These are phyloP conservation scores for Xylariales sp. DNA, from an alignment of 2,329 filamentous ascomycete species.

Conservation along the genomic window DNA sequence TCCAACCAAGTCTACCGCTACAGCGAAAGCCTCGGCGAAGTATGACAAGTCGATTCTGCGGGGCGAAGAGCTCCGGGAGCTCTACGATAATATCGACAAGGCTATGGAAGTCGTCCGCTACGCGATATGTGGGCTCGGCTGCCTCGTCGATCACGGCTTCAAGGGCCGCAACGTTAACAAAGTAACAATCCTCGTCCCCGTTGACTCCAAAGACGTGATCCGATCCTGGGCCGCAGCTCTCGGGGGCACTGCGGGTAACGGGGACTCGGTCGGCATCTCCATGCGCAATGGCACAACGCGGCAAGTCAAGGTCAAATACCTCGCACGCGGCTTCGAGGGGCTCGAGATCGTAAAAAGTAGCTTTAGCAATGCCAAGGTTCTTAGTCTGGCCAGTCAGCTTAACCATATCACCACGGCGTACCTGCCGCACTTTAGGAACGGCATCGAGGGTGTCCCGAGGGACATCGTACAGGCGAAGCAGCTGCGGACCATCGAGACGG, in stretches of 20 bases:
- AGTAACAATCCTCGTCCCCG: slow-evolving; percentile 38
- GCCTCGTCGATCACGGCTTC: slow-evolving; percentile 40
- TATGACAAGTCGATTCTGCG: slow-evolving; percentile 19
- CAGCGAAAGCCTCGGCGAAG: not conserved
- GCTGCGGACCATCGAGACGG: no score
- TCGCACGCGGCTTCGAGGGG: slow-evolving; percentile 6
- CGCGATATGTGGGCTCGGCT: slow-evolving; percentile 40
- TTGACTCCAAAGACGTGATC: slow-evolving; percentile 30
- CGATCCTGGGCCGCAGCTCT: slow-evolving; percentile 32
- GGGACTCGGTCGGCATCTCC: no score
- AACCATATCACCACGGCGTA: slow-evolving; percentile 23
- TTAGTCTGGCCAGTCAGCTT: slow-evolving; percentile 20
- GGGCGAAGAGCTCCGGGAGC: slow-evolving; percentile 26
- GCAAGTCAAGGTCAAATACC: no score
- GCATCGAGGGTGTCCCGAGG: no score
- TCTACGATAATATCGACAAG: slow-evolving; percentile 34
- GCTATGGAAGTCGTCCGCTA: slow-evolving; percentile 38
- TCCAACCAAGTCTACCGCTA: not conserved
- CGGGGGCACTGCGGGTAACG: slow-evolving; percentile 3
- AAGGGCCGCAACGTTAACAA: slow-evolving; percentile 21
- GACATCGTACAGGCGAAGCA: no score
- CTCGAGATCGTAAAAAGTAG: slow-evolving; percentile 18
- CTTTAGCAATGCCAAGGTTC: slow-evolving; percentile 14
- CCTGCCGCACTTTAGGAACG: slow-evolving; percentile 1
- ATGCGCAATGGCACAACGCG: no score